Percentiles rank a stretch among this genome's conserved stretches.
Conservation (phyloP, 345 rosid species). For the Eutrema yunnanense region DNA sequence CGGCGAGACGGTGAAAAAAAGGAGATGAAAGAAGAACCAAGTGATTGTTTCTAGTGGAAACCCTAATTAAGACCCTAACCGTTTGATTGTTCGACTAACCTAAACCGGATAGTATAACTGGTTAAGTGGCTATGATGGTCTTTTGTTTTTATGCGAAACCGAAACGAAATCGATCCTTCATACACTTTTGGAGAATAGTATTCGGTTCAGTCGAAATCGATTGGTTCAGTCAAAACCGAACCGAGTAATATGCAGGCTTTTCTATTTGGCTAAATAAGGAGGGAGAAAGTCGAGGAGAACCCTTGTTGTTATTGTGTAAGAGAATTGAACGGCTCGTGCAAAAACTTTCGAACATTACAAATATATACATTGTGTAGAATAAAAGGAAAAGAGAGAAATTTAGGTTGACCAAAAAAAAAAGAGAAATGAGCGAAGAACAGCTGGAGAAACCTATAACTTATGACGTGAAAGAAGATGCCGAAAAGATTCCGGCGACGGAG, state of each 20-base stretch:
- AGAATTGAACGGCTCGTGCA: constrained; percentile 15
- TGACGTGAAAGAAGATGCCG: constrained; percentile 36
- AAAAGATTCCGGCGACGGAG: constrained; percentile 27
- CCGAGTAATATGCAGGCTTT: not conserved
- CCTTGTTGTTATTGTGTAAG: not conserved
- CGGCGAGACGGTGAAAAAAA: not conserved
- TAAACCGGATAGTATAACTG: not conserved
- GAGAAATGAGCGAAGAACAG: constrained; percentile 41
- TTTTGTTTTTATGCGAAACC: not conserved
- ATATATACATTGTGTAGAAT: not conserved
- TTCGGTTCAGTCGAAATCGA: not conserved
- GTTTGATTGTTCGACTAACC: not conserved
- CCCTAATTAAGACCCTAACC: constrained; percentile 11
- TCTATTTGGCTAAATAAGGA: not conserved
- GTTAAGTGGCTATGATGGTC: not conserved
- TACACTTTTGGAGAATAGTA: too few species aligned
- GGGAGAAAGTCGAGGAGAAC: constrained; percentile 19
- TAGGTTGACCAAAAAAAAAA: not conserved
- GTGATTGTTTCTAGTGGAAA: not conserved
- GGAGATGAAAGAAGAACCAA: not conserved
- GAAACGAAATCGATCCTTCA: not conserved
- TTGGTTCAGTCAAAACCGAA: not conserved
- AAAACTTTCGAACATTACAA: not conserved
- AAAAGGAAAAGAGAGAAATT: not conserved
- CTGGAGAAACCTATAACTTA: constrained; percentile 25